These are phyloP conservation scores for Acrocalymma vagum DNA, from an alignment of 2,329 filamentous ascomycete species.

Conservation along the genomic window DNA sequence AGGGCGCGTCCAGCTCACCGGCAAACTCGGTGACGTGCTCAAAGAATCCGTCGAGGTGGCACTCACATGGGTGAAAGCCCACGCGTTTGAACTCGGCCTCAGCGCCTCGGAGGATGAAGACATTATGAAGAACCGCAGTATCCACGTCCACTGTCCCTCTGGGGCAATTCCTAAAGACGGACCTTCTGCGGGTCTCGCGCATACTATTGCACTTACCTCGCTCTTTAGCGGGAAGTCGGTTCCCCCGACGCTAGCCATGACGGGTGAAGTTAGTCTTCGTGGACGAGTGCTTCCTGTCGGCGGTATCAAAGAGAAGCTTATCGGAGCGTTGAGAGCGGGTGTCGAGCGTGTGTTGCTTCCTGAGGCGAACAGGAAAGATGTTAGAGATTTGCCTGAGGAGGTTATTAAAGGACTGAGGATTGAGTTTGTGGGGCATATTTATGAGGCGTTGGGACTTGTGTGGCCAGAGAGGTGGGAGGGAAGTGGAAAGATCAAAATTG, in stretches of 20 bases:
- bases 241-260: constrained; percentile 95
- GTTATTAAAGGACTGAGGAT: constrained; percentile 89
- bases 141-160: constrained; percentile 95
- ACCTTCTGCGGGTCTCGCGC: constrained; percentile 83
- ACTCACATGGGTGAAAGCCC: constrained; percentile 94
- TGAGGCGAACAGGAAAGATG: constrained; percentile 88
- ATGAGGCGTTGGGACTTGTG: constrained; percentile 89
- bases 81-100: constrained; percentile 89
- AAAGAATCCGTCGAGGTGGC: constrained; percentile 98
- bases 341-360: constrained; percentile 94
- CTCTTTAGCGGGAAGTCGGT: constrained; percentile 87
- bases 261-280: constrained; percentile 79
- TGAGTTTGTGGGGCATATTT: constrained; percentile 90
- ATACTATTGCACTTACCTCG: constrained; percentile 91
- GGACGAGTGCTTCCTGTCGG: constrained; percentile 93
- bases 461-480: constrained; percentile 90
- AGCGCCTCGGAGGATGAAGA: constrained; percentile 83
- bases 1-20: constrained; percentile 91
- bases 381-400: constrained; percentile 87
- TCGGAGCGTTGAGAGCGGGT: constrained; percentile 89
- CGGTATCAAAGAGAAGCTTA: constrained; percentile 98
- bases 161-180: constrained; percentile 96
- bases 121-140: constrained; percentile 92
- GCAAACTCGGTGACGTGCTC: constrained; percentile 93
- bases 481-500: constrained; percentile 66